Evolutionary conservation across 192 early-diverging fungal genomes (phyloP).

Genomic region (Dissophora ornata): DNA sequence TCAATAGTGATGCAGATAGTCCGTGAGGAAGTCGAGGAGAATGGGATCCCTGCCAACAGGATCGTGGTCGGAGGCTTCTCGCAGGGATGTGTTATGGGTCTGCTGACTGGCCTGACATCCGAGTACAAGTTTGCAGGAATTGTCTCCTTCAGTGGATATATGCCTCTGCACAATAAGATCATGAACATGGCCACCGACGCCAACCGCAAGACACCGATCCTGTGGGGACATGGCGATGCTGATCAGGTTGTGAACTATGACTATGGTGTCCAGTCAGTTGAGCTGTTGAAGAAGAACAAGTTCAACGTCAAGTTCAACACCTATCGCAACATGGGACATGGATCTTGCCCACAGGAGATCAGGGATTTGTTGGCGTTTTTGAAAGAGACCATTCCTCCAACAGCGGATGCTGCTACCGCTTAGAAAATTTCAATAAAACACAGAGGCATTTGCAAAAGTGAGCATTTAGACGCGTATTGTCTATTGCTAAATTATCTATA

Average conservation of each 20-base stretch:
- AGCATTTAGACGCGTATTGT: no score
- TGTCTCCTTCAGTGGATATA: constrained; percentile 78
- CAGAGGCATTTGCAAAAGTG: no score
- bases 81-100: constrained; percentile 84
- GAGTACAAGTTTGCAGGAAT: constrained; percentile 65
- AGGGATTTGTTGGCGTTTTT: constrained; percentile 78
- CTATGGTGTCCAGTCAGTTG: constrained; percentile 76
- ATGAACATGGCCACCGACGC: constrained; percentile 67
- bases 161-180: constrained; percentile 70
- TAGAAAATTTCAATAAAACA: neutral
- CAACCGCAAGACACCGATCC: constrained; percentile 79
- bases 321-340: constrained; percentile 85
- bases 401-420: neutral
- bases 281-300: constrained; percentile 68
- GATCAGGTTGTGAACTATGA: constrained; percentile 79
- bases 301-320: constrained; percentile 80
- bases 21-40: constrained; percentile 74
- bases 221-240: constrained; percentile 86
- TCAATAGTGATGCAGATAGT: constrained; percentile 58
- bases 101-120: constrained; percentile 79
- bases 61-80: constrained; percentile 98
- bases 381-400: constrained; percentile 58
- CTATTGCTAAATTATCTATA: no score
- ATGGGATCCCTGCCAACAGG: constrained; percentile 80
- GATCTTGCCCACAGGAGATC: constrained; percentile 75